Conservation (phyloP, 1,139 yeast genomes). For the Scheffersomyces quercinus region DNA sequence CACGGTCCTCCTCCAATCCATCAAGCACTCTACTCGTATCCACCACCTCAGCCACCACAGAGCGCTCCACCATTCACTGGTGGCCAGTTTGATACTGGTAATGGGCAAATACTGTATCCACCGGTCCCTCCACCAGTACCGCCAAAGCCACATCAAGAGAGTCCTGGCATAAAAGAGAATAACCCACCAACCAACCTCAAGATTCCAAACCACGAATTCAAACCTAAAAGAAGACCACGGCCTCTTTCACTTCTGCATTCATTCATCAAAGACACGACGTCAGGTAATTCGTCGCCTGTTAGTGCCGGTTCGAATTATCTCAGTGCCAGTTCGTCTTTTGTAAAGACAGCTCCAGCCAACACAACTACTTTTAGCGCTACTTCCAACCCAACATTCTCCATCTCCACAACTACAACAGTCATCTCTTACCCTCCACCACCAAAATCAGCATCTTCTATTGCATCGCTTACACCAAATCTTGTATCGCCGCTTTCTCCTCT, state of each 20-base stretch:
- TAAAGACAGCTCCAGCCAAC: constrained; percentile 22
- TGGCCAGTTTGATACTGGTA: not conserved
- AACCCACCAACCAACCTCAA: constrained; percentile 15
- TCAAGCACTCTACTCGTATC: constrained; percentile 3
- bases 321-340: constrained; percentile 5
- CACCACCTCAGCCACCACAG: constrained; percentile 9
- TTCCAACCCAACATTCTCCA: constrained; percentile 2
- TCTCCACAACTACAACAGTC: constrained; percentile 1
- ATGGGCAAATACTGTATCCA: not conserved
- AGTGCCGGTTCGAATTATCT: constrained; percentile 1
- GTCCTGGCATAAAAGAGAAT: not conserved
- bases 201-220: constrained; percentile 31
- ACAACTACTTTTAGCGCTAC: constrained; percentile 12
- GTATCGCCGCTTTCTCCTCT: constrained; percentile 45
- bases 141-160: constrained; percentile 1
- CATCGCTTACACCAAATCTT: constrained; percentile 32
- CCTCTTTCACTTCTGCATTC: constrained; percentile 44
- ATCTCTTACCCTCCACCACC: constrained; percentile 10
- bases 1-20: constrained; percentile 3
- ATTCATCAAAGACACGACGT: constrained; percentile 14
- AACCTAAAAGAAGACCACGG: constrained; percentile 45
- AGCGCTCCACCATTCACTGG: not conserved
- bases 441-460: constrained; percentile 15
- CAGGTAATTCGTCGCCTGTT: constrained; percentile 2
- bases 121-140: constrained; percentile 3